These are phyloP conservation scores for Colletotrichum paranaense DNA, from an alignment of 2,329 filamentous ascomycete species.

Conservation along the genomic window DNA sequence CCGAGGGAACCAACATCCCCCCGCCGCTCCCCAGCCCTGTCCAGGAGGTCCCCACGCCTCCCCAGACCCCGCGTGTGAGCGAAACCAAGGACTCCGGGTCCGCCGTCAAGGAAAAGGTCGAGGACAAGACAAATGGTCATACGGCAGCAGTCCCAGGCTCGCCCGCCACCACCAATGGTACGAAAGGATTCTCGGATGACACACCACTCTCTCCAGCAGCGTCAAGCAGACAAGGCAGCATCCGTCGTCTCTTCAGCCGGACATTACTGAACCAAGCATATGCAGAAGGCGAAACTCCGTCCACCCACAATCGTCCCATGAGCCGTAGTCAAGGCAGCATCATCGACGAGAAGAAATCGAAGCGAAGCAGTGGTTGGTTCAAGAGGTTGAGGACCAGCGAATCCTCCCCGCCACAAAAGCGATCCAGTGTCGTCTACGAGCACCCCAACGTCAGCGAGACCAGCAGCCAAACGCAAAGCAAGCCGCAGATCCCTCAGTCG, in stretches of 20 bases:
- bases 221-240: constrained; percentile 65
- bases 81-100: constrained; percentile 41
- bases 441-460: constrained; percentile 42
- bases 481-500: background rate
- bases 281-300: constrained; percentile 59
- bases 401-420: constrained; percentile 47
- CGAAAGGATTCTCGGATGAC: constrained; percentile 63
- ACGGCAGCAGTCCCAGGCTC: constrained; percentile 31
- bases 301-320: constrained; percentile 56
- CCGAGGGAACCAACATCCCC: constrained; percentile 71
- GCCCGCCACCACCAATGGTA: constrained; percentile 47
- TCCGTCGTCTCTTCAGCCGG: constrained; percentile 68
- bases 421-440: constrained; percentile 56
- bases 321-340: constrained; percentile 63
- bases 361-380: constrained; percentile 70
- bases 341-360: constrained; percentile 64
- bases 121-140: constrained; percentile 39
- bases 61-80: constrained; percentile 45
- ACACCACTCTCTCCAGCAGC: constrained; percentile 62
- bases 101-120: constrained; percentile 35
- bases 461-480: constrained; percentile 40
- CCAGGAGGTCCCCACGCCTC: constrained; percentile 58
- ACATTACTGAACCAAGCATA: constrained; percentile 65
- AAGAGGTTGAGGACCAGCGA: constrained; percentile 60
- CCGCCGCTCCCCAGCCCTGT: constrained; percentile 67